Evolutionary conservation across 2,329 filamentous ascomycete genomes (phyloP).

Genomic region (Colletotrichum acutatum): DNA sequence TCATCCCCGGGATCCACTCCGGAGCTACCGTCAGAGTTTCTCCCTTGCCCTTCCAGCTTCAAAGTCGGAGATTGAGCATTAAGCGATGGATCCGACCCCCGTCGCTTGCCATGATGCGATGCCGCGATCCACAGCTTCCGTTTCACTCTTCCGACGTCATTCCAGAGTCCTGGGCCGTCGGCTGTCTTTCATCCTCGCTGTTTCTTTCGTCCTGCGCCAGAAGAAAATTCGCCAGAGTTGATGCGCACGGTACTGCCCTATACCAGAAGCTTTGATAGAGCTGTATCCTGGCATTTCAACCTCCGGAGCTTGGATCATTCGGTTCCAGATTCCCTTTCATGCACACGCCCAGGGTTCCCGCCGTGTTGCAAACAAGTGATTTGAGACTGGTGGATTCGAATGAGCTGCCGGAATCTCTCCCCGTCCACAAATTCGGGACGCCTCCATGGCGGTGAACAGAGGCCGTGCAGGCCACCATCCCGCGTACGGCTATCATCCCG

Average conservation of each 20-base stretch:
- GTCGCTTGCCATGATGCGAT: constrained; percentile 28
- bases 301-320: constrained; percentile 23
- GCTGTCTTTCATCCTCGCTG: not conserved
- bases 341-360: constrained; percentile 29
- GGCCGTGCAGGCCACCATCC: constrained; percentile 29
- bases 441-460: constrained; percentile 33
- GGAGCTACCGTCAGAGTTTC: constrained; percentile 21
- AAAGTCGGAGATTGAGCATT: constrained; percentile 34
- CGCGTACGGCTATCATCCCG: constrained; percentile 29
- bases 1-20: constrained; percentile 32
- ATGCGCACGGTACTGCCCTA: constrained; percentile 4
- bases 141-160: constrained; percentile 34
- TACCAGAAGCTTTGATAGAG: constrained; percentile 16
- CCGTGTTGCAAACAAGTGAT: constrained; percentile 27
- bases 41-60: constrained; percentile 27
- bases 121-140: constrained; percentile 33
- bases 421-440: constrained; percentile 31
- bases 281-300: constrained; percentile 5
- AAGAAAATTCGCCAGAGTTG: not conserved
- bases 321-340: constrained; percentile 28
- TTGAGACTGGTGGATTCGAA: constrained; percentile 32
- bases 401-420: constrained; percentile 24
- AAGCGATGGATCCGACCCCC: constrained; percentile 34
- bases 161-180: constrained; percentile 26
- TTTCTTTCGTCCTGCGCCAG: not conserved